Evolutionary conservation across 73 alveolate species (phyloP).

Genomic region (Vitrella brassicaformis): DNA sequence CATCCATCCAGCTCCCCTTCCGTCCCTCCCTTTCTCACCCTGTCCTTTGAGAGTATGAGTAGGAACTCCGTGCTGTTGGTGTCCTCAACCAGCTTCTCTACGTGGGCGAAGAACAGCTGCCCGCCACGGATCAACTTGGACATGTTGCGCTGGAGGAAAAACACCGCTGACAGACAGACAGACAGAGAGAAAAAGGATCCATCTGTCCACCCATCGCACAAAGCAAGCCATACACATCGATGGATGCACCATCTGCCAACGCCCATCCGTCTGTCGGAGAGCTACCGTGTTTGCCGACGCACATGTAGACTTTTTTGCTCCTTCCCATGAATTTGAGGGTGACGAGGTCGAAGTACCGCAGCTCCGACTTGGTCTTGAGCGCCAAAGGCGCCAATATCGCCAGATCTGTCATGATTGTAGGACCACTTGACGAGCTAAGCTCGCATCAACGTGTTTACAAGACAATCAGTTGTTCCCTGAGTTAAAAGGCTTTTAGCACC

Average conservation of each 20-base stretch:
- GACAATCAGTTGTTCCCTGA: too few relatives aligned
- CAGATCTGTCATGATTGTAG: conserved; percentile 16
- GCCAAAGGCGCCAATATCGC: conserved; percentile 17
- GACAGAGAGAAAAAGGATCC: too few relatives aligned
- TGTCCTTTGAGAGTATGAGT: conserved; percentile 14
- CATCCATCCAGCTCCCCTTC: too few relatives aligned
- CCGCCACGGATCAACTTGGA: conserved; percentile 18
- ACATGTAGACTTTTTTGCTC: conserved; percentile 10
- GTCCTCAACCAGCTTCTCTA: conserved; percentile 6
- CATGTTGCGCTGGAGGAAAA: conserved; percentile 11
- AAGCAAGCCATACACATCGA: too few relatives aligned
- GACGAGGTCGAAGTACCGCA: conserved; percentile 20
- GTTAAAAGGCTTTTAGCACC: too few relatives aligned
- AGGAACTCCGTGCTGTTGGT: conserved; percentile 14
- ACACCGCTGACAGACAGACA: too few relatives aligned
- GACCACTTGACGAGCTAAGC: too few relatives aligned
- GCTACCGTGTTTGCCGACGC: conserved; percentile 26
- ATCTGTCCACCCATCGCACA: too few relatives aligned
- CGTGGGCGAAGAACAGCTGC: conserved; percentile 9
- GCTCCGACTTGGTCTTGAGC: conserved; percentile 18
- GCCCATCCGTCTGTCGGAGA: too few relatives aligned
- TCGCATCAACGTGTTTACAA: too few relatives aligned
- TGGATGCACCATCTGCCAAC: too few relatives aligned
- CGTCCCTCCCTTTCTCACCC: too few relatives aligned
- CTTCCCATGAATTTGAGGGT: conserved; percentile 13